These are phyloP conservation scores for Achlya hypogyna DNA, from an alignment of 352 stramenopile genomes.

Conservation along the genomic window DNA sequence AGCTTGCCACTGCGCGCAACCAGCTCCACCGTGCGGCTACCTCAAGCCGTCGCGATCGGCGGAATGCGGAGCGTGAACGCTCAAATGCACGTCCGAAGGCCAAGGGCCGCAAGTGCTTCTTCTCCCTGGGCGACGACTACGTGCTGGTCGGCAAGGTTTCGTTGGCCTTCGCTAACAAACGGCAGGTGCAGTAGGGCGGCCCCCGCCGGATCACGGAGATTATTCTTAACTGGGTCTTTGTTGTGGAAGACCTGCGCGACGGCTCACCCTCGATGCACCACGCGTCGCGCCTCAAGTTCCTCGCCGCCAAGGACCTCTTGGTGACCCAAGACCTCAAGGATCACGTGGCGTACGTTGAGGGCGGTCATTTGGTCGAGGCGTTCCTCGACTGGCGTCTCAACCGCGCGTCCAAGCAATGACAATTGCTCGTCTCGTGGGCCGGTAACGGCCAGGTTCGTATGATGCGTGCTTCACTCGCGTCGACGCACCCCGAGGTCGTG, in stretches of 20 bases:
- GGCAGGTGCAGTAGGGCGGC: constrained; percentile 5
- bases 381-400: constrained; percentile 1
- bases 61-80: neutral
- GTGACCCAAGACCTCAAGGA: constrained; percentile 8
- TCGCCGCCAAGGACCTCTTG: constrained; percentile 4
- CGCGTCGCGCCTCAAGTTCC: constrained; percentile 19
- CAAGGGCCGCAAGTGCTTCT: neutral
- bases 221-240: neutral
- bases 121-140: constrained; percentile 19
- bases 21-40: neutral
- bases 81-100: neutral
- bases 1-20: neutral
- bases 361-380: constrained; percentile 21
- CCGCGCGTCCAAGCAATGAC: too few species aligned
- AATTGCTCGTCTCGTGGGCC: constrained; percentile 22
- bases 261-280: constrained; percentile 11
- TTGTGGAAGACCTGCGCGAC: constrained; percentile 19
- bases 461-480: neutral
- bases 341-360: constrained; percentile 16
- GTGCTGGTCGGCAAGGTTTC: constrained; percentile 18
- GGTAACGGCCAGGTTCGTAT: neutral
- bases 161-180: neutral
- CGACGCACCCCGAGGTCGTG: neutral
- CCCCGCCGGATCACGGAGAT: neutral
- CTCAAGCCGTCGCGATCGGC: neutral